Evolutionary conservation across 1,284 basidiomycete genomes (phyloP).

Genomic region (Trichosporon ovoides): DNA sequence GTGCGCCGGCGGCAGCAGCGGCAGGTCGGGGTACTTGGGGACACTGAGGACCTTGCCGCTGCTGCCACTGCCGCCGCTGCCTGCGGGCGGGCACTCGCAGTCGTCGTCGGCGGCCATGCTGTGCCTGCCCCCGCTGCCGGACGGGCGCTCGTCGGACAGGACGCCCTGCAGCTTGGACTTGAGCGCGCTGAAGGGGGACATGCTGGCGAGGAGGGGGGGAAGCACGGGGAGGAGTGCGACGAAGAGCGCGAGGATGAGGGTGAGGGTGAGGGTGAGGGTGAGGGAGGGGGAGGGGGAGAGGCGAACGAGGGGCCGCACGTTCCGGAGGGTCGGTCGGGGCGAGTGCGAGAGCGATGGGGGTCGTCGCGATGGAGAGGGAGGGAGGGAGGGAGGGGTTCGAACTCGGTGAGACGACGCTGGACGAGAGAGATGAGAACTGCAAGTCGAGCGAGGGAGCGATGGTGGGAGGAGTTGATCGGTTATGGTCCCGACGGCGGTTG

Average conservation of each 20-base stretch:
- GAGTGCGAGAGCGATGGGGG: too few relatives aligned
- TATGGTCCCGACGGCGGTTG: too few relatives aligned
- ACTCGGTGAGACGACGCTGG: too few relatives aligned
- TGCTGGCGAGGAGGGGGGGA: neutral
- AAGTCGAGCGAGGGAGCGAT: too few relatives aligned
- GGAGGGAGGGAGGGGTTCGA: too few relatives aligned
- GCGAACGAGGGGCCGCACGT: too few relatives aligned
- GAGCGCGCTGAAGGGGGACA: neutral
- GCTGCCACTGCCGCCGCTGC: neutral
- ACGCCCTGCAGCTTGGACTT: neutral
- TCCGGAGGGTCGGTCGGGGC: too few relatives aligned
- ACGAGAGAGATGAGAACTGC: too few relatives aligned
- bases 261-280: neutral
- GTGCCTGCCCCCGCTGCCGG: too few relatives aligned
- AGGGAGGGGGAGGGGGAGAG: neutral
- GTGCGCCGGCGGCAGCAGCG: conserved; percentile 6
- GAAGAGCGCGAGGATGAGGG: neutral
- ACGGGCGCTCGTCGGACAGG: neutral
- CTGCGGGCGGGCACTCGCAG: neutral
- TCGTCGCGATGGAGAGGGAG: too few relatives aligned
- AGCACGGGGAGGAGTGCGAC: neutral
- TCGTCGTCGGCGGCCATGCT: neutral
- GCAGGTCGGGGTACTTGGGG: conserved; percentile 23
- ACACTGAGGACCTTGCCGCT: conserved; percentile 1
- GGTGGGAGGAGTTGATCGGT: too few relatives aligned